phyloP scores from a whole-genome alignment of 2,329 filamentous ascomycete genomes.

The Sordariomycetes sp. region DNA sequence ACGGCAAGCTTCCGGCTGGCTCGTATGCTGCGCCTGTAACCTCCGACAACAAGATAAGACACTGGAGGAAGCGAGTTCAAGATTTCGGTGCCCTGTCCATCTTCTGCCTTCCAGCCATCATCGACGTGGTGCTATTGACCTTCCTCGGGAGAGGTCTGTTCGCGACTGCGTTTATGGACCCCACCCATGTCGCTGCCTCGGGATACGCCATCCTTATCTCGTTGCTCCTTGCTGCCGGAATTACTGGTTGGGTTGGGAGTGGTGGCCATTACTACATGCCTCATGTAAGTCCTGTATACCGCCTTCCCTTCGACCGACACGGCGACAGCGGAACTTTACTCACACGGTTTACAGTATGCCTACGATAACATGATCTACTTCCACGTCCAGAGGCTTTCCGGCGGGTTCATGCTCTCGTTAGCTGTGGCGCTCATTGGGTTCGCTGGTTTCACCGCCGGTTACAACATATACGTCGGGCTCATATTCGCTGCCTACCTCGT shows the following conservation, averaged over 20 bases:
- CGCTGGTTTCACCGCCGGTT: slow-evolving; percentile 32
- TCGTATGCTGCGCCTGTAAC: slow-evolving; percentile 5
- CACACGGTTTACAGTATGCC: slow-evolving; percentile 12
- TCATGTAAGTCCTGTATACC: slow-evolving; percentile 10
- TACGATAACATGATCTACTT: slow-evolving; percentile 30
- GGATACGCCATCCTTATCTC: slow-evolving; percentile 45
- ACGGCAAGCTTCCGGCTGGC: slow-evolving; percentile 1
- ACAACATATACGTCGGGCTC: slow-evolving; percentile 31
- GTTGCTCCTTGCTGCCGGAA: slow-evolving; percentile 46
- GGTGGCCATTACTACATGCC: slow-evolving; percentile 51
- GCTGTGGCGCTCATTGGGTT: slow-evolving; percentile 33
- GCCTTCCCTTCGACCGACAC: slow-evolving; percentile 1
- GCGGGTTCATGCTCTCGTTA: slow-evolving; percentile 30
- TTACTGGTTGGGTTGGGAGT: slow-evolving; percentile 53
- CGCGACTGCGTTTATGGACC: slow-evolving; percentile 44
- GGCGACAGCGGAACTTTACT: neutral
- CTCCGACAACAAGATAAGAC: slow-evolving; percentile 7
- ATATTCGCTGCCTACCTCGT: slow-evolving; percentile 51
- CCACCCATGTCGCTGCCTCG: slow-evolving; percentile 40
- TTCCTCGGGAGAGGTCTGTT: slow-evolving; percentile 50
- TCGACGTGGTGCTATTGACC: slow-evolving; percentile 49
- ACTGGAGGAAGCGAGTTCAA: slow-evolving; percentile 19
- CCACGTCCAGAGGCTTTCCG: slow-evolving; percentile 31
- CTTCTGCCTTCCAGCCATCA: slow-evolving; percentile 50
- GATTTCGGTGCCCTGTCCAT: slow-evolving; percentile 47